Evolutionary conservation across 805 yeast genomes (phyloP).

Genomic region (Hanseniaspora jakobsenii): DNA sequence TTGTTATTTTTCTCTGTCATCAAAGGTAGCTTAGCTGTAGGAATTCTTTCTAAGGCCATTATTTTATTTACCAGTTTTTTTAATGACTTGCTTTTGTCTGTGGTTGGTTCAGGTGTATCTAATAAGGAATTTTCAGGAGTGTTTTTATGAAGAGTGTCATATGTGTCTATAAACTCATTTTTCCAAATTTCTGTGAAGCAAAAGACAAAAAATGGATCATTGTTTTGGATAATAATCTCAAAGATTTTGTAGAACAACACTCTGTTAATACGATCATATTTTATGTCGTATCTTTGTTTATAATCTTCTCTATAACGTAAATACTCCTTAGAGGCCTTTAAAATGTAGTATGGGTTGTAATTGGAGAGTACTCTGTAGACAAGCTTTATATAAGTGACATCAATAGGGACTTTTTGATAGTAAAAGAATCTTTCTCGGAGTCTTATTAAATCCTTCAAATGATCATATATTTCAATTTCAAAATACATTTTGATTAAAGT

Average conservation of each 20-base stretch:
- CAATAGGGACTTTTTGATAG: background rate
- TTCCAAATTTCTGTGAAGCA: background rate
- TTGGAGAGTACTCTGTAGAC: conserved; percentile 1
- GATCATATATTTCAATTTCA: conserved; percentile 1
- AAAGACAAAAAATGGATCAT: background rate
- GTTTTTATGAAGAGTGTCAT: no score
- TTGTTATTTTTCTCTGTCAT: no score
- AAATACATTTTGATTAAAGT: conserved; percentile 7
- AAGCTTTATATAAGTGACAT: conserved; percentile 2
- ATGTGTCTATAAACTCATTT: no score
- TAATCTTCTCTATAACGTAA: no score
- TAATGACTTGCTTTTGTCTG: no score
- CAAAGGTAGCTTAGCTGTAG: no score
- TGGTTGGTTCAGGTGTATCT: no score
- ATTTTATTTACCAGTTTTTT: no score
- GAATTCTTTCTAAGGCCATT: no score
- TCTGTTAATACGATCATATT: conserved; percentile 2
- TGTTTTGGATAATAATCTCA: background rate
- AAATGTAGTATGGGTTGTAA: background rate
- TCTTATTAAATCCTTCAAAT: conserved; percentile 6
- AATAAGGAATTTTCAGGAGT: no score
- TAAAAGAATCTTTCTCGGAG: conserved; percentile 1
- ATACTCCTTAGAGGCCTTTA: no score
- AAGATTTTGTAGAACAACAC: background rate
- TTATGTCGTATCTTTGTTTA: background rate